phyloP scores from a whole-genome alignment of 371 early-diverging fungal species.

The Batrachochytrium dendrobatidis region DNA sequence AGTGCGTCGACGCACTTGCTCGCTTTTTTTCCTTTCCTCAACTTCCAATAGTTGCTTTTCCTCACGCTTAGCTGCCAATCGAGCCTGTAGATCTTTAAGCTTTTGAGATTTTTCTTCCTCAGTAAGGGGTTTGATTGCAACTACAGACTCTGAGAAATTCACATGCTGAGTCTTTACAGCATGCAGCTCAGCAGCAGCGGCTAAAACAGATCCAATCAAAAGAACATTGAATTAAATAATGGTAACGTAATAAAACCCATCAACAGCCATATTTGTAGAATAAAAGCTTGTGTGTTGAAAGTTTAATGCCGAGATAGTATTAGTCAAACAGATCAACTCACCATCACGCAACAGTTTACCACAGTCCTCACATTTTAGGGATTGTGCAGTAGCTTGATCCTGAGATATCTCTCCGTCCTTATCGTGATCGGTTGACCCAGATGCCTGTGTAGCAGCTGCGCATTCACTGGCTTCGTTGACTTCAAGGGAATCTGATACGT shows the following conservation, averaged over 20 bases:
- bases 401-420: constrained; percentile 49
- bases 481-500: constrained; percentile 40
- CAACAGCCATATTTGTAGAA: too few species aligned
- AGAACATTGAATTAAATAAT: too few species aligned
- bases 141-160: constrained; percentile 80
- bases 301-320: too few species aligned
- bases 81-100: constrained; percentile 64
- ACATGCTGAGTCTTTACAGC: constrained; percentile 75
- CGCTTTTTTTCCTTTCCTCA: constrained; percentile 62
- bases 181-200: constrained; percentile 72
- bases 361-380: constrained; percentile 83
- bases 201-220: too few species aligned
- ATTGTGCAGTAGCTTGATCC: constrained; percentile 45
- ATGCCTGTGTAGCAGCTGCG: constrained; percentile 13
- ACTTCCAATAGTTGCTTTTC: constrained; percentile 53
- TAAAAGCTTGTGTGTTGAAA: too few species aligned
- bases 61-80: constrained; percentile 63
- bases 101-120: constrained; percentile 78
- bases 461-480: constrained; percentile 17
- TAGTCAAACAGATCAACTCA: constrained; percentile 29
- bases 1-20: constrained; percentile 68
- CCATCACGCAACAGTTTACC: constrained; percentile 71
- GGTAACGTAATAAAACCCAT: too few species aligned
- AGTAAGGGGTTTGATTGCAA: constrained; percentile 74
- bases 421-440: constrained; percentile 5